These are phyloP conservation scores for Thalia dealbata DNA, from an alignment of 176 grass and related monocot species.

Conservation along the genomic window DNA sequence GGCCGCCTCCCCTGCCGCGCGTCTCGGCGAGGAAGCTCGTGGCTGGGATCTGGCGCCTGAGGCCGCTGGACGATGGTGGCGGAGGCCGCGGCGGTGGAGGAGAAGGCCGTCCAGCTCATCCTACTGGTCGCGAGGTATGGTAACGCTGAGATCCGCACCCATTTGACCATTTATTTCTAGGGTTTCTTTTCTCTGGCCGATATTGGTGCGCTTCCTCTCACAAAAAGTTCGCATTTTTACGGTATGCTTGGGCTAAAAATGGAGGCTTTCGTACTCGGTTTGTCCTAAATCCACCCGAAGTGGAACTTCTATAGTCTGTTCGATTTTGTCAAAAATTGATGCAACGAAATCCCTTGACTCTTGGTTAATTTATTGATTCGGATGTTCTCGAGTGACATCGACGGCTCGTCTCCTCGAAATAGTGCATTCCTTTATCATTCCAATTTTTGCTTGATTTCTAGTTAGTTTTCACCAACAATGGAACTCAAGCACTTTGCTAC, in stretches of 20 bases:
- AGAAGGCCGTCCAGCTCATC: background rate
- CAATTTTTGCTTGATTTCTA: background rate
- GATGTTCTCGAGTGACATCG: background rate
- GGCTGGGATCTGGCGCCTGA: slow-evolving; percentile 12
- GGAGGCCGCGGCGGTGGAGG: background rate
- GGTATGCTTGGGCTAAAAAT: background rate
- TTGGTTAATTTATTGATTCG: background rate
- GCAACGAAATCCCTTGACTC: background rate
- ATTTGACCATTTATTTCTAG: background rate
- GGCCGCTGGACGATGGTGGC: background rate
- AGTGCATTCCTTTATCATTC: background rate
- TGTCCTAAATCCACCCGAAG: background rate
- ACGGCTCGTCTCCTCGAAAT: background rate
- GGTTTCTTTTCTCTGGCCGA: background rate
- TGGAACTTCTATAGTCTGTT: background rate
- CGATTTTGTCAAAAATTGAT: background rate
- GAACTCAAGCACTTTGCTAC: background rate
- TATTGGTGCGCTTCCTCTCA: background rate
- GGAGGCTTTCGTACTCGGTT: background rate
- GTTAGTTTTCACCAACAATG: background rate
- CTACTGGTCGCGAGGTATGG: slow-evolving; percentile 8
- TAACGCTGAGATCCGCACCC: background rate
- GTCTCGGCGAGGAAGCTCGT: slow-evolving; percentile 23
- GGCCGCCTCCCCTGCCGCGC: background rate
- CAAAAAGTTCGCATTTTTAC: slow-evolving; percentile 6